Conservation (phyloP, 2,329 filamentous ascomycete species). For the Fusarium cyanostomum region DNA sequence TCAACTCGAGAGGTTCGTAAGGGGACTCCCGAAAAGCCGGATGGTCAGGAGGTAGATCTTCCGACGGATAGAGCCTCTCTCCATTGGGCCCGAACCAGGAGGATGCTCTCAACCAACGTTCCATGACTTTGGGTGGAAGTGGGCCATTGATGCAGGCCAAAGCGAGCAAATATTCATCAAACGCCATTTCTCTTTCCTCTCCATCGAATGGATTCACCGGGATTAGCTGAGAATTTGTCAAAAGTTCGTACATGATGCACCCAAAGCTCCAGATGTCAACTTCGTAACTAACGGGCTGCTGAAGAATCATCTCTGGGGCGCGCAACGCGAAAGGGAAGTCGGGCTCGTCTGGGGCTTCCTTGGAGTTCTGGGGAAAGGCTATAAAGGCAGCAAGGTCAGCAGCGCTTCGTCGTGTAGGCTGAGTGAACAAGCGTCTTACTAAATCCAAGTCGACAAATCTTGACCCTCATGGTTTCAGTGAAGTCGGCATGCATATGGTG, state of each 20-base stretch:
- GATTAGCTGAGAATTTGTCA: neutral
- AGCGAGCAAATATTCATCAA: neutral
- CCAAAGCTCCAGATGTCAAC: constrained; percentile 10
- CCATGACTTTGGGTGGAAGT: neutral
- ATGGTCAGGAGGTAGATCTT: neutral
- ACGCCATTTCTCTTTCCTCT: neutral
- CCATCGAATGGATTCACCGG: neutral
- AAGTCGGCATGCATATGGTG: neutral
- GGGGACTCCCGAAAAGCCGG: neutral
- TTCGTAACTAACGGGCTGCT: neutral
- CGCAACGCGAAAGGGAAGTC: neutral
- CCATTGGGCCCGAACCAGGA: neutral
- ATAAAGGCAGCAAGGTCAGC: neutral
- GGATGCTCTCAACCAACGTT: neutral
- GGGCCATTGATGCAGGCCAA: neutral
- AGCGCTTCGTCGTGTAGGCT: neutral
- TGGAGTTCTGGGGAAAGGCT: neutral
- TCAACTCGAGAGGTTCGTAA: neutral
- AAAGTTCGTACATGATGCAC: constrained; percentile 9
- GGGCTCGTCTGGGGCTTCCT: neutral
- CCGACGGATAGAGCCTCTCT: neutral
- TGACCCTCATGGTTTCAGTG: neutral
- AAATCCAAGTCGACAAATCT: neutral
- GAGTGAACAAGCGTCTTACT: neutral
- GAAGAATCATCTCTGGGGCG: neutral